Conservation (phyloP, 768 basidiomycete species). For the Lactifluus hygrophoroides region DNA sequence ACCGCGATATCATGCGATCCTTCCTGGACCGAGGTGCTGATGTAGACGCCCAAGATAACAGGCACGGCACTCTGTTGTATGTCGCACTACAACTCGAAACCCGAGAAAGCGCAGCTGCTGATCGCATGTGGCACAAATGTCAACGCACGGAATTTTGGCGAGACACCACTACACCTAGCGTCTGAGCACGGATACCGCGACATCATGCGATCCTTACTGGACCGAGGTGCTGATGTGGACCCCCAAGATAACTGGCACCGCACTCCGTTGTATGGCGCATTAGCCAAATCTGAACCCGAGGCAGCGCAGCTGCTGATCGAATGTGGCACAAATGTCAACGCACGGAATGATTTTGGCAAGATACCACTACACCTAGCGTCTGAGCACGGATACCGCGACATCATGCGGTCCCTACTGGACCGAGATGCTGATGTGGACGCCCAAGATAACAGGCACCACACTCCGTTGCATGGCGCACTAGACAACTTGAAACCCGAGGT, state of each 20-base stretch:
- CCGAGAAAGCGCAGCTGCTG: background rate
- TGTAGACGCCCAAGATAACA: too few relatives aligned
- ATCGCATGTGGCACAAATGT: background rate
- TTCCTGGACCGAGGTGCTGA: too few relatives aligned
- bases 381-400: too few relatives aligned
- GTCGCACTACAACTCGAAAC: background rate
- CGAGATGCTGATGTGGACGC: too few relatives aligned
- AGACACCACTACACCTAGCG: background rate
- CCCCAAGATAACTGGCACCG: too few relatives aligned
- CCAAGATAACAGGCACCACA: too few relatives aligned
- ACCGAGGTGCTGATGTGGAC: background rate
- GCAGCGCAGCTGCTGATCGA: background rate
- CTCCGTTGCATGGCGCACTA: too few relatives aligned
- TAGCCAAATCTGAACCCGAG: background rate
- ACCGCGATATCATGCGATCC: background rate
- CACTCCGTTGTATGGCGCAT: background rate
- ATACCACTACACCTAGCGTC: background rate
- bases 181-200: background rate
- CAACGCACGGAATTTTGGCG: background rate
- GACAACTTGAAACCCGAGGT: background rate
- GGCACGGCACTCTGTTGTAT: too few relatives aligned
- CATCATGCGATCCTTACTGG: background rate
- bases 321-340: background rate
- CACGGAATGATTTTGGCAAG: background rate
- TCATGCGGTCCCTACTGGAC: too few relatives aligned